A percentile compares a stretch with the other conserved stretches of the same genome.
phyloP scores from a whole-genome alignment of 192 early-diverging fungal genomes.

The Phycomyces blakesleeanus region DNA sequence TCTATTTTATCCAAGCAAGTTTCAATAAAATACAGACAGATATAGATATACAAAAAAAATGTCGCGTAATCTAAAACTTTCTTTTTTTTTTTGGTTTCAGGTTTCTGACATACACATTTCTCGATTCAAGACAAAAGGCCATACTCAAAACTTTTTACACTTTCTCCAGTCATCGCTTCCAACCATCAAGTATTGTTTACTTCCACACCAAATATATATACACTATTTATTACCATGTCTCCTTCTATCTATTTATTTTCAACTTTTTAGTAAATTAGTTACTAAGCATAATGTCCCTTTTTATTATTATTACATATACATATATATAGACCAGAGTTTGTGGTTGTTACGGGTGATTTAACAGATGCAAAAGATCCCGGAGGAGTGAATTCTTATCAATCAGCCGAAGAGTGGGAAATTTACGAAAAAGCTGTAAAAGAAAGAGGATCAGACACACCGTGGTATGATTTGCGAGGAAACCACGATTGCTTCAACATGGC shows the following conservation, averaged over 20 bases:
- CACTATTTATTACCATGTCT: too few species aligned
- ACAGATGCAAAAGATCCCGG: conserved; percentile 79
- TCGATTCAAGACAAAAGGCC: conserved; percentile 55
- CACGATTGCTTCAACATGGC: conserved; percentile 88
- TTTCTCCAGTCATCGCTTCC: conserved; percentile 71
- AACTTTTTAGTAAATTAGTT: too few species aligned
- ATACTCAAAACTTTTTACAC: conserved; percentile 69
- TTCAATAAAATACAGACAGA: neutral
- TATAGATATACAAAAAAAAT: neutral
- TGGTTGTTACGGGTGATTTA: conserved; percentile 81
- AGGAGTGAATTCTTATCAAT: conserved; percentile 65
- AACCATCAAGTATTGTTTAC: conserved; percentile 41
- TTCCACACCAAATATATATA: too few species aligned
- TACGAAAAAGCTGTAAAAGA: conserved; percentile 61
- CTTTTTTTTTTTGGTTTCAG: conserved; percentile 39
- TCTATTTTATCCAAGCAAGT: conserved; percentile 69
- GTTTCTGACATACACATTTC: conserved; percentile 86
- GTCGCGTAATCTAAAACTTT: neutral
- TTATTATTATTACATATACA: too few species aligned
- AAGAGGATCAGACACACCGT: conserved; percentile 49
- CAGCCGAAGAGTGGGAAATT: conserved; percentile 72
- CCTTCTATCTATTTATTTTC: too few species aligned
- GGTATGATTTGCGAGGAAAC: conserved; percentile 85
- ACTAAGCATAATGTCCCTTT: too few species aligned
- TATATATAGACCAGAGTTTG: conserved; percentile 59